phyloP scores from a whole-genome alignment of 495 filamentous ascomycete species.

The Lophium mytilinum region DNA sequence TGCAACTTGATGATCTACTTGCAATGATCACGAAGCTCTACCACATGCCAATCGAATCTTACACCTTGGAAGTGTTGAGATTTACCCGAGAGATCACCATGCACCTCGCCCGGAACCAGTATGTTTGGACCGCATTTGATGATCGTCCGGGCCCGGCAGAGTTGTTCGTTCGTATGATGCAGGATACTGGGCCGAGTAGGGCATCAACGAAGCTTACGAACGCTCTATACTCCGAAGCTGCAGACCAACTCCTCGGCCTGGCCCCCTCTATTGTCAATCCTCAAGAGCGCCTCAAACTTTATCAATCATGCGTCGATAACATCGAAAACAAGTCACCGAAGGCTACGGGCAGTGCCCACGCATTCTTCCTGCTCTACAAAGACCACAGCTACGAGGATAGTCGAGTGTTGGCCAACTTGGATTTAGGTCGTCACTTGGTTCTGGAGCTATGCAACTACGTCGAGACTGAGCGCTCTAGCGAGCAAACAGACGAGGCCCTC shows the following conservation, averaged over 20 bases:
- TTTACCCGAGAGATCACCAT: slow-evolving; percentile 13
- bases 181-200: slow-evolving; percentile 19
- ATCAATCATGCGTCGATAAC: slow-evolving; percentile 12
- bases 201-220: slow-evolving; percentile 8
- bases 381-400: background rate
- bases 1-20: slow-evolving; percentile 46
- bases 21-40: slow-evolving; percentile 70
- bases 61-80: slow-evolving; percentile 47
- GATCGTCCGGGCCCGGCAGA: slow-evolving; percentile 9
- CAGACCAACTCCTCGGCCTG: slow-evolving; percentile 8
- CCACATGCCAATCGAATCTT: slow-evolving; percentile 54
- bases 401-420: slow-evolving; percentile 7
- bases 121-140: slow-evolving; percentile 3
- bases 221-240: slow-evolving; percentile 14
- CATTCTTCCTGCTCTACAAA: slow-evolving; percentile 7
- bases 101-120: slow-evolving; percentile 25
- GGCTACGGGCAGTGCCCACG: slow-evolving; percentile 20
- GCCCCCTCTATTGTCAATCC: background rate
- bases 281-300: slow-evolving; percentile 19
- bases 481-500: slow-evolving; percentile 1
- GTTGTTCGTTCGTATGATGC: slow-evolving; percentile 19
- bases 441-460: slow-evolving; percentile 27
- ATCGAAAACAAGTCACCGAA: slow-evolving; percentile 13
- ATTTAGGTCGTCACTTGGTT: slow-evolving; percentile 17
- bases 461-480: background rate